Evolutionary conservation across 192 early-diverging fungal genomes (phyloP), one percentile per base, ranked within the genome.

Genomic region (Coemansia umbellata): DNA sequence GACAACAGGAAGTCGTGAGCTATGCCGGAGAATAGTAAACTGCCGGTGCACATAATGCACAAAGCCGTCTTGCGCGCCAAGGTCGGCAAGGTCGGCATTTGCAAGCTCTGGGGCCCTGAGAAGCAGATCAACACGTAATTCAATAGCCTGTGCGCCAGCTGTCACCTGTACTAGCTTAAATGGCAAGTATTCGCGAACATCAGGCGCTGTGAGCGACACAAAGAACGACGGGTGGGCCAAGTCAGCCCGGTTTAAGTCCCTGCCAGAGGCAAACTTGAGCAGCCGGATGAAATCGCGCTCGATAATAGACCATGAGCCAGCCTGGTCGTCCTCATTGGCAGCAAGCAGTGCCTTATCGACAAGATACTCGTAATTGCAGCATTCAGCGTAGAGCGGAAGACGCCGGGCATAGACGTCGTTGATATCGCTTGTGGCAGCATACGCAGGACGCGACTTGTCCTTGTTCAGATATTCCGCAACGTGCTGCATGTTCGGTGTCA

Each of bases 51-150:
- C 81, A 55, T 83, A 90, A 11, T 88, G 86, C 7, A 67, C 59
- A 58, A 77, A 74, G 19, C 70, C 50, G 6, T 48, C 39, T n/a
- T 50, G 47, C 8, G 40, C 36, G 24, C 22, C 47, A 13, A 39
- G 19, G 26, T 60, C 47, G 31, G 47, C 37, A 8, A 65, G 19
- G 18, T 62, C 54, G 60, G 71, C 18, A 0, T 21, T 56, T 8
- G 53, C 52, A 58, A 70, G 62, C 37, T 80, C 81, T 14, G 69
- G 54, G 2, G 63, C 54, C 30, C 78, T 64, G 22, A 56, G 50
- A 18, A 99, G 66, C 35, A 99, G 68, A 61, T 99, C 96, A 3
- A 89, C 92, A 26, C 96, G 89, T 37, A 99, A 73, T 76, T 99
- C 96, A 28, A 99, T 79, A 5, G 90, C 93, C 54, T 93, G 90